These are phyloP conservation scores for Stygiomarasmius scandens DNA, from an alignment of 1,284 basidiomycete species.

Conservation along the genomic window DNA sequence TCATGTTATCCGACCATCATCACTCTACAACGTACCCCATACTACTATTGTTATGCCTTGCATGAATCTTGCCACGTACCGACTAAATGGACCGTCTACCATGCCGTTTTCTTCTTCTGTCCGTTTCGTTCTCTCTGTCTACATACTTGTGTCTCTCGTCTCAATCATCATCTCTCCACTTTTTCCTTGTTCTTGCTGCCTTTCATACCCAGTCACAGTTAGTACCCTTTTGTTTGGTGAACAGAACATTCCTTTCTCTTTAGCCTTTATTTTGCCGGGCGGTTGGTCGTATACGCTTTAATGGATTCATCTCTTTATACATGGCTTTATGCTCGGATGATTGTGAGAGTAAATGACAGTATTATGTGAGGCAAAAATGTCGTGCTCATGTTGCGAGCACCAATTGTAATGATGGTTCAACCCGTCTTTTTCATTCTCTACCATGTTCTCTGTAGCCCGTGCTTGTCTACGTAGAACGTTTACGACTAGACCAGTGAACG, in stretches of 20 bases:
- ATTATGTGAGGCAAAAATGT: slow-evolving; percentile 25
- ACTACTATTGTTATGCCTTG: slow-evolving; percentile 12
- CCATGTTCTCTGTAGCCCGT: slow-evolving; percentile 44
- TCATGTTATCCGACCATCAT: slow-evolving; percentile 5
- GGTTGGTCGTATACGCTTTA: slow-evolving; percentile 33
- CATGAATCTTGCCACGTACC: slow-evolving; percentile 16
- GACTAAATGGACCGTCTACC: slow-evolving; percentile 12
- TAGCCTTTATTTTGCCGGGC: slow-evolving; percentile 15
- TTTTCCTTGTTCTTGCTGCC: slow-evolving; percentile 9
- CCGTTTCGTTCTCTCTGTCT: too few species aligned
- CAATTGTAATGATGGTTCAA: neutral
- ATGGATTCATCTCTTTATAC: slow-evolving; percentile 24
- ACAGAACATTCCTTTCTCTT: slow-evolving; percentile 15
- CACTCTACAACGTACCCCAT: slow-evolving; percentile 5
- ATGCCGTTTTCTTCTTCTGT: neutral
- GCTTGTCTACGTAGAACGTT: slow-evolving; percentile 44
- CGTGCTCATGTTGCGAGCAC: slow-evolving; percentile 32
- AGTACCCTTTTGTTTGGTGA: slow-evolving; percentile 1
- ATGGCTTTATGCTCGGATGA: slow-evolving; percentile 1
- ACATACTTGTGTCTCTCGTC: slow-evolving; percentile 15
- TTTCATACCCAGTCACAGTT: slow-evolving; percentile 12
- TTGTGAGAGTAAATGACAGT: neutral
- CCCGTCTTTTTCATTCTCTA: slow-evolving; percentile 4
- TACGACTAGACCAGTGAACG: slow-evolving; percentile 63
- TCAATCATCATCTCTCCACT: slow-evolving; percentile 5